Conservation (phyloP, 1,139 yeast genomes). For the Wickerhamiella pararugosa region DNA sequence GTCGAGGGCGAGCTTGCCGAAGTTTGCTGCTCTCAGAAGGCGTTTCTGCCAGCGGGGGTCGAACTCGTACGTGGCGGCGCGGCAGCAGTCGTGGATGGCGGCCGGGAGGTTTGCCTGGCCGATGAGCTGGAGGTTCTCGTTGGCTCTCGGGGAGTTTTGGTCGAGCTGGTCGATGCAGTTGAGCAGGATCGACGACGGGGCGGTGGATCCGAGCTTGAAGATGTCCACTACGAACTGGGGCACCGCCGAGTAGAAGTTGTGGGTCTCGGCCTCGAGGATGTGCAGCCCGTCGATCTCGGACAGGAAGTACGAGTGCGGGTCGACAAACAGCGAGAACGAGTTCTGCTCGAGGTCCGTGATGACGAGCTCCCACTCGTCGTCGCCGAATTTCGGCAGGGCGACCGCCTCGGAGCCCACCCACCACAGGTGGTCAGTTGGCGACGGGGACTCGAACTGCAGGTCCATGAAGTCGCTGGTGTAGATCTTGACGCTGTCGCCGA, state of each 20-base stretch:
- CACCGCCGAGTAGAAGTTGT: slow-evolving; percentile 57
- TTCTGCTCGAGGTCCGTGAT: too few relatives aligned
- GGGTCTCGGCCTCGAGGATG: slow-evolving; percentile 40
- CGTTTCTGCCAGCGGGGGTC: slow-evolving; percentile 68
- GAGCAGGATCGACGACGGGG: slow-evolving; percentile 66
- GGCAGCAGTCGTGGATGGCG: slow-evolving; percentile 60
- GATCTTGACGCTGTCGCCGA: background rate
- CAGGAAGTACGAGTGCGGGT: slow-evolving; percentile 17
- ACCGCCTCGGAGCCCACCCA: background rate
- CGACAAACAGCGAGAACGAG: slow-evolving; percentile 23
- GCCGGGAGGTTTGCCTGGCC: slow-evolving; percentile 33
- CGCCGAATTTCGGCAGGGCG: background rate
- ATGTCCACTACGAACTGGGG: slow-evolving; percentile 41
- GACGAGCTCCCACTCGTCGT: background rate
- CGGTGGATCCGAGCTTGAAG: slow-evolving; percentile 69
- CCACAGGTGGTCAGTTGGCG: too few relatives aligned
- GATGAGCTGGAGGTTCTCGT: slow-evolving; percentile 55
- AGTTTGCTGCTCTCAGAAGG: slow-evolving; percentile 63
- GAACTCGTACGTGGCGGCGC: slow-evolving; percentile 66
- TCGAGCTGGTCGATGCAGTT: slow-evolving; percentile 70
- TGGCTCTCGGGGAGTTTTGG: slow-evolving; percentile 66
- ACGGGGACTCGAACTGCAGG: too few relatives aligned
- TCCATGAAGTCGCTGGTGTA: too few relatives aligned
- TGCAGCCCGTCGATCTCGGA: slow-evolving; percentile 62
- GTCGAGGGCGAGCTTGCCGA: slow-evolving; percentile 61